These are phyloP conservation scores for Zopfochytrium polystomum DNA, from an alignment of 371 early-diverging fungal genomes.

Conservation along the genomic window DNA sequence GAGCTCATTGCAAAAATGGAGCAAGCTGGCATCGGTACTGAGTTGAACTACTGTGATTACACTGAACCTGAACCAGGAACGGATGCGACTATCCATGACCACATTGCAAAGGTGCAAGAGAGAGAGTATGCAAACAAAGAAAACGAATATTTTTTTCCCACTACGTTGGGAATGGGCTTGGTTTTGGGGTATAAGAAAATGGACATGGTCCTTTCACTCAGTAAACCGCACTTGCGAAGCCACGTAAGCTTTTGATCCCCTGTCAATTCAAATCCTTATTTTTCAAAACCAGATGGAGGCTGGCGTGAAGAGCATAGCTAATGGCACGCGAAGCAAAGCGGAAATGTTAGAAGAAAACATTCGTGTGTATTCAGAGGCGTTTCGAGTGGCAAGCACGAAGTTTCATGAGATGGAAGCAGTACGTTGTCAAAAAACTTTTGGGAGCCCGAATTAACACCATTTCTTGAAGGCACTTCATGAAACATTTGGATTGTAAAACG, in stretches of 20 bases:
- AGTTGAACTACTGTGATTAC: not conserved
- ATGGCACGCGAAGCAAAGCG: not conserved
- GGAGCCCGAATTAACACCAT: no score
- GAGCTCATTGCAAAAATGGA: conserved; percentile 98
- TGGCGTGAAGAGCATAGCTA: not conserved
- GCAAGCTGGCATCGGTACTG: conserved; percentile 89
- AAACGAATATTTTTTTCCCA: conserved; percentile 71
- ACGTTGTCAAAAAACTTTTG: no score
- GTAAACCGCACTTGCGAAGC: conserved; percentile 80
- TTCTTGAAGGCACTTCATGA: no score
- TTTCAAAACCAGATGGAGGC: not conserved
- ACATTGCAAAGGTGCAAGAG: conserved; percentile 93
- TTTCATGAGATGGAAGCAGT: no score
- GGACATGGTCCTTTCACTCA: conserved; percentile 76
- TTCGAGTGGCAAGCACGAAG: no score
- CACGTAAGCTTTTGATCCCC: conserved; percentile 49
- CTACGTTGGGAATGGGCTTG: conserved; percentile 88
- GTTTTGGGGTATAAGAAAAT: conserved; percentile 89
- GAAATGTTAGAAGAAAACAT: not conserved
- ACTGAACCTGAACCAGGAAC: conserved; percentile 64
- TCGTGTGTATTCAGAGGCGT: not conserved
- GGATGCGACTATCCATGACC: conserved; percentile 99
- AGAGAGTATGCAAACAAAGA: conserved; percentile 86
- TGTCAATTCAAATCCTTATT: not conserved
- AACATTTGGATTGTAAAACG: no score